Conservation (phyloP, 208 protist genomes). For the Herpetomonas samuelpessoai region DNA sequence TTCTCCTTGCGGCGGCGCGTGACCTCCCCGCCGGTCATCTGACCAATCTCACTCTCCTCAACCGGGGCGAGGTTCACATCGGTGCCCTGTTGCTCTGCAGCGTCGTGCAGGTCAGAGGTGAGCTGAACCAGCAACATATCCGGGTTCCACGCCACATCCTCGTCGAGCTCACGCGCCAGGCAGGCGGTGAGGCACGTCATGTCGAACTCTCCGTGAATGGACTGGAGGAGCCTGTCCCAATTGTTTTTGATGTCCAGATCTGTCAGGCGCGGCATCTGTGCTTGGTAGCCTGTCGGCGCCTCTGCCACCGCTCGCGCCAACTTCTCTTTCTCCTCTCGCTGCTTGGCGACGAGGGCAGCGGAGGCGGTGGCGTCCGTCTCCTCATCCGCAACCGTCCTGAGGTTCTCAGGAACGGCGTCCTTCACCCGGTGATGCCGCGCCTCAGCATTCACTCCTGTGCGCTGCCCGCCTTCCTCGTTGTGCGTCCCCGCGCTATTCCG, state of each 20-base stretch:
- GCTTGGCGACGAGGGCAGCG: constrained; percentile 12
- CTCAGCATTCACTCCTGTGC: neutral
- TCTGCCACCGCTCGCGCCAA: constrained; percentile 59
- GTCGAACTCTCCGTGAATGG: constrained; percentile 71
- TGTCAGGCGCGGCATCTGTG: constrained; percentile 65
- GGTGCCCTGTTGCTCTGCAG: constrained; percentile 37
- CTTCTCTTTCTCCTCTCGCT: constrained; percentile 39
- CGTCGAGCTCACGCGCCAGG: constrained; percentile 78
- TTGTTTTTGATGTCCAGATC: constrained; percentile 67
- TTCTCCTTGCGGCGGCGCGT: constrained; percentile 37
- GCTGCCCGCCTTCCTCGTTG: neutral
- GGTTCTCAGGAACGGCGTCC: neutral
- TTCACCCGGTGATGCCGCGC: neutral
- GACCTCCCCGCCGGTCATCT: constrained; percentile 54
- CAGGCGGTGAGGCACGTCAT: constrained; percentile 78
- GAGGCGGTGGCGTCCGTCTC: constrained; percentile 1
- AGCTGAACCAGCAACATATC: constrained; percentile 90
- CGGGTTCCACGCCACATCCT: constrained; percentile 85
- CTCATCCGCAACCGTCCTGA: neutral
- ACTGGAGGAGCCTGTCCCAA: constrained; percentile 68
- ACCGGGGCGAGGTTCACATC: constrained; percentile 27
- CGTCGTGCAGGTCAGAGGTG: constrained; percentile 83
- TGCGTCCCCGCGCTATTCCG: neutral
- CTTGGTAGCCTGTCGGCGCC: constrained; percentile 62
- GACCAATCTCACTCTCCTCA: constrained; percentile 33